Evolutionary conservation across 768 basidiomycete species (phyloP).

Genomic region (Xerocomellus amylosporus): DNA sequence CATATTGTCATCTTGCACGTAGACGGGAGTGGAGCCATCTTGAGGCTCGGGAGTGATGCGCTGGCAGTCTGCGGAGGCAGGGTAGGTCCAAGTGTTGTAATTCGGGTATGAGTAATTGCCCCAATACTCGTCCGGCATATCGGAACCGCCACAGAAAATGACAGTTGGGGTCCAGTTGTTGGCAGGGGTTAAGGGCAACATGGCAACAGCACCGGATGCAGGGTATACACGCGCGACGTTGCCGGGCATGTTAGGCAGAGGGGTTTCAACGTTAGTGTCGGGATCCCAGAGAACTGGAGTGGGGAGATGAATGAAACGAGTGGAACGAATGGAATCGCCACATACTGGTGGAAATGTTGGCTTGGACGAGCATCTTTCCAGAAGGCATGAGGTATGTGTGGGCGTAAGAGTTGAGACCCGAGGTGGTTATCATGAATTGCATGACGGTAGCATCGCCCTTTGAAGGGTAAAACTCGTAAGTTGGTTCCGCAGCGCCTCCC

Average conservation of each 20-base stretch:
- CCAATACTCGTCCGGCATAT: slow-evolving; percentile 72
- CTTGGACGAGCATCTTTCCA: slow-evolving; percentile 78
- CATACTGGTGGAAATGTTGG: slow-evolving; percentile 51
- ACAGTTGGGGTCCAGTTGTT: slow-evolving; percentile 87
- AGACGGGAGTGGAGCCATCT: slow-evolving; percentile 58
- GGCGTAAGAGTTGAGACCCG: slow-evolving; percentile 76
- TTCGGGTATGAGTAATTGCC: slow-evolving; percentile 74
- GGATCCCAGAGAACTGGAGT: slow-evolving; percentile 51
- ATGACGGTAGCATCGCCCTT: slow-evolving; percentile 50
- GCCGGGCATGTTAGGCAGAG: slow-evolving; percentile 69
- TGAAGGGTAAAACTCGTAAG: slow-evolving; percentile 79
- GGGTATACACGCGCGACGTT: slow-evolving; percentile 81
- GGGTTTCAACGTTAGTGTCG: slow-evolving; percentile 52
- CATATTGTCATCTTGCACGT: slow-evolving; percentile 74
- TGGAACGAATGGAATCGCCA: background rate
- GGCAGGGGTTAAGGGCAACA: slow-evolving; percentile 87
- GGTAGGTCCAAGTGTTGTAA: slow-evolving; percentile 71
- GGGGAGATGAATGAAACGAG: background rate
- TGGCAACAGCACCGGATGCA: slow-evolving; percentile 84
- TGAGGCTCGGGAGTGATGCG: slow-evolving; percentile 83
- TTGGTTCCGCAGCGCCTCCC: slow-evolving; percentile 76
- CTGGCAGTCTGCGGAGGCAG: slow-evolving; percentile 72
- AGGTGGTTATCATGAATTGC: slow-evolving; percentile 68
- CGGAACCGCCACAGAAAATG: slow-evolving; percentile 87
- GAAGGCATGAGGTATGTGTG: slow-evolving; percentile 73